Conservation (phyloP, 176 grass and related monocot genomes). For the Ananas comosus region DNA sequence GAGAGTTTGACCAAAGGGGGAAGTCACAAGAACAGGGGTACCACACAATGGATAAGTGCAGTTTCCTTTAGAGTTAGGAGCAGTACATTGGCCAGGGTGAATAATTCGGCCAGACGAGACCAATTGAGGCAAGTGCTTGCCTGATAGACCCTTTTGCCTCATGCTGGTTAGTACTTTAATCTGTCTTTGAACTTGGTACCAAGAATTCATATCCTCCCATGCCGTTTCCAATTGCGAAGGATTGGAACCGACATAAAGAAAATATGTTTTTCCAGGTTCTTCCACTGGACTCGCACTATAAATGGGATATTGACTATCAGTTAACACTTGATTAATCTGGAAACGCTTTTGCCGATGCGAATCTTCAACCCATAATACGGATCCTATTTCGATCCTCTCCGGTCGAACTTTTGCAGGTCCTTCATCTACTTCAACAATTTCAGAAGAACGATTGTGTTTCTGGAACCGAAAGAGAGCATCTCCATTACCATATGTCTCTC, state of each 20-base stretch:
- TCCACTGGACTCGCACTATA: constrained; percentile 59
- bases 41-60: constrained; percentile 86
- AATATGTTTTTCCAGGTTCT: constrained; percentile 48
- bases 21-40: constrained; percentile 76
- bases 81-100: constrained; percentile 71
- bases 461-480: constrained; percentile 65
- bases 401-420: constrained; percentile 42
- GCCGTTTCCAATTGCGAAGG: constrained; percentile 85
- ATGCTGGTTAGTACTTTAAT: constrained; percentile 67
- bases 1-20: constrained; percentile 70
- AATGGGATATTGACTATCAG: constrained; percentile 55
- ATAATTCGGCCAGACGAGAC: constrained; percentile 52
- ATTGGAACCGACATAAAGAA: constrained; percentile 77
- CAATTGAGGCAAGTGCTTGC: constrained; percentile 77
- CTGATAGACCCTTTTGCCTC: constrained; percentile 79
- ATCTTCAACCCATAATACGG: constrained; percentile 72
- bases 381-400: constrained; percentile 73
- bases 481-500: constrained; percentile 53
- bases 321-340: constrained; percentile 61
- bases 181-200: constrained; percentile 95
- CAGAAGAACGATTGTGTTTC: constrained; percentile 64
- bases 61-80: constrained; percentile 44
- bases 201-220: constrained; percentile 96
- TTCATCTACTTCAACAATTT: constrained; percentile 91
- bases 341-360: constrained; percentile 57